Percentiles rank a stretch among this genome's conserved stretches.
Conservation (phyloP, 768 basidiomycete species). For the Suillus placidus region DNA sequence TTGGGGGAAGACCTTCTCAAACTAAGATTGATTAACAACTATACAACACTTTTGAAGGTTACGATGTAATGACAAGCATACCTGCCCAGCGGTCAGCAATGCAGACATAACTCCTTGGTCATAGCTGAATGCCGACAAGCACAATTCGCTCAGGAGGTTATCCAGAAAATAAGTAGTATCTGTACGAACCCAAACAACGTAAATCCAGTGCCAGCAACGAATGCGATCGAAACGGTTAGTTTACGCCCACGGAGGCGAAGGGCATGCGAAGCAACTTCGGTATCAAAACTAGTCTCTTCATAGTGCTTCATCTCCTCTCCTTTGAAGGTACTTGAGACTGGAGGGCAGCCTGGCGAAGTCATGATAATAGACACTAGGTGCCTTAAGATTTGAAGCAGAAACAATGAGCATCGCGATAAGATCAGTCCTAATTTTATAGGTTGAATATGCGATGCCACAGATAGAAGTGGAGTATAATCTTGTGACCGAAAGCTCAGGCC, state of each 20-base stretch:
- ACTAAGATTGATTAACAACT: conserved; percentile 34
- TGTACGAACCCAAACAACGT: conserved; percentile 58
- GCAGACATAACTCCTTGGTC: conserved; percentile 77
- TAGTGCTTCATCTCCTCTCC: conserved; percentile 13
- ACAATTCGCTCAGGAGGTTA: not conserved
- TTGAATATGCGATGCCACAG: not conserved
- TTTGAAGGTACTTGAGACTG: not conserved
- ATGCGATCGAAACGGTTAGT: conserved; percentile 52
- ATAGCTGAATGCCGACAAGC: conserved; percentile 41
- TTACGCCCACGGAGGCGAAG: conserved; percentile 43
- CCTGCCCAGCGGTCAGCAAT: conserved; percentile 57
- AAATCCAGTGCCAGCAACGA: conserved; percentile 62
- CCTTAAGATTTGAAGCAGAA: not conserved
- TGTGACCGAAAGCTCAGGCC: not conserved
- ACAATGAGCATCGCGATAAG: not conserved
- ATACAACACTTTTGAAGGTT: not conserved
- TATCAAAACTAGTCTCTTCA: conserved; percentile 34
- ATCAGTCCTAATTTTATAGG: not conserved
- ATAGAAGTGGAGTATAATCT: conserved; percentile 1
- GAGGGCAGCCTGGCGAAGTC: not conserved
- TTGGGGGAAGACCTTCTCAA: conserved; percentile 60
- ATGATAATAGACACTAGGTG: not conserved
- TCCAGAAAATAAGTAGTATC: not conserved
- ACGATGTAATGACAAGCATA: conserved; percentile 17
- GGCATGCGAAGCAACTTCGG: conserved; percentile 36